Evolutionary conservation across 2,329 filamentous ascomycete genomes (phyloP).

Genomic region (Huntiella abstrusa): DNA sequence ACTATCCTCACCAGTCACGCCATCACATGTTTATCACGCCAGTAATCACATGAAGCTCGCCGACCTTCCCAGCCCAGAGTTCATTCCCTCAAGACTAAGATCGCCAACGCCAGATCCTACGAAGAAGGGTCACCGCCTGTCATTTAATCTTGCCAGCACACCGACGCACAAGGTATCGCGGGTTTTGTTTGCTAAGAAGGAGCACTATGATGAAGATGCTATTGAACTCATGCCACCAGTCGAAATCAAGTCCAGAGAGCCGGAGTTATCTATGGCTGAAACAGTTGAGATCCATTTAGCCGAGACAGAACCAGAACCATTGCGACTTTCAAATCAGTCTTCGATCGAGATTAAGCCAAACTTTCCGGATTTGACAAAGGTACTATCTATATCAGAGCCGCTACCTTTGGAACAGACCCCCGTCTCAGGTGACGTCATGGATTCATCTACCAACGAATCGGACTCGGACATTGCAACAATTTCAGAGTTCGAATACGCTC

Average conservation of each 20-base stretch:
- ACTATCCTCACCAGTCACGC: neutral
- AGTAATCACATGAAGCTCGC: neutral
- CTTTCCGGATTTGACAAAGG: neutral
- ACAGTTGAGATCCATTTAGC: neutral
- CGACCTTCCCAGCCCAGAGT: neutral
- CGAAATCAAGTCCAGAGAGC: neutral
- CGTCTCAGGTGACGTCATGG: neutral
- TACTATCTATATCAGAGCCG: neutral
- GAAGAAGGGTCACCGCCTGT: neutral
- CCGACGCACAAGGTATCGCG: neutral
- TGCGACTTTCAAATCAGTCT: neutral
- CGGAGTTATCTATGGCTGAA: neutral
- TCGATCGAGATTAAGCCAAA: neutral
- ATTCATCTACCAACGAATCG: neutral
- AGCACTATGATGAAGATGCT: neutral
- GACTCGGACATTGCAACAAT: neutral
- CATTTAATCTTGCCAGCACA: too few species aligned
- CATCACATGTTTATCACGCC: neutral
- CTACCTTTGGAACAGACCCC: neutral
- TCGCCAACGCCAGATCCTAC: neutral
- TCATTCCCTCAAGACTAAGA: too few species aligned
- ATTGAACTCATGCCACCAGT: conserved; percentile 2
- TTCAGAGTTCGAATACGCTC: conserved; percentile 7
- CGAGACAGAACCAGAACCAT: neutral
- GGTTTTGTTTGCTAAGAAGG: conserved; percentile 1